Base-by-base conservation (phyloP, 2,329 filamentous ascomycete species). In the Triangularia verruculosa region DNA sequence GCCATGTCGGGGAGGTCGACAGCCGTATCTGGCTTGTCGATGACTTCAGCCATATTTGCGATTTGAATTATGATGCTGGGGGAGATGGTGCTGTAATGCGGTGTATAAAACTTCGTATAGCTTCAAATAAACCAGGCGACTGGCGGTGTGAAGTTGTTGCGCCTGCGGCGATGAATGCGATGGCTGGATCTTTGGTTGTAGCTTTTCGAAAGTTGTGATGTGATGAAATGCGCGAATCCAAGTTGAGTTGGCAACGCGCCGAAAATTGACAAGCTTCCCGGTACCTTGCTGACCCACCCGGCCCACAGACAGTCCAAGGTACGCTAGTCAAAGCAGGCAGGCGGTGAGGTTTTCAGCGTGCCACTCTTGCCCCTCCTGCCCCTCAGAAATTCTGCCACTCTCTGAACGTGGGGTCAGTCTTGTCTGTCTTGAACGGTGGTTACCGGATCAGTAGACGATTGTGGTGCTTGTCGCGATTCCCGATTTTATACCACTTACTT, bases 321-420 rank as follows among this genome's bases (percentile, higher is more conserved):
- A 32, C 20, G 51, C 17, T 51, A 59, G 25, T 39, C 11, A 39
- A 12, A 25, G 13, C 12, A 3, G 9, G 28, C 66, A 67, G 53
- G 68, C 68, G 68, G 69, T 70, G 64, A 66, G 57, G 0, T 8
- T 25, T 53, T 32, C 15, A 24, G 4, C n/a, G 32, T 43, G 30
- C 51, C 20, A 60, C 57, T 24, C 43, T 25, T 30, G 59, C 59
- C 69, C 55, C 65, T 66, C 43, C 32, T 64, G 62, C 67, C 66
- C 65, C 66, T 69, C 64, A 59, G 24, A 63, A 70, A 70, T 72
- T 72, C 67, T 72, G 70, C 70, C 70, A 58, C 54, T 24, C 52
- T 30, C 32, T 6, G 52, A 68, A 68, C 67, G 70, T 70, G 70
- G 69, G 70, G 69, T 69, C 27, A 20, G 51, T 24, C 20, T 25